These are phyloP conservation scores for Sutorius eximius DNA, from an alignment of 1,284 basidiomycete genomes.

Conservation along the genomic window DNA sequence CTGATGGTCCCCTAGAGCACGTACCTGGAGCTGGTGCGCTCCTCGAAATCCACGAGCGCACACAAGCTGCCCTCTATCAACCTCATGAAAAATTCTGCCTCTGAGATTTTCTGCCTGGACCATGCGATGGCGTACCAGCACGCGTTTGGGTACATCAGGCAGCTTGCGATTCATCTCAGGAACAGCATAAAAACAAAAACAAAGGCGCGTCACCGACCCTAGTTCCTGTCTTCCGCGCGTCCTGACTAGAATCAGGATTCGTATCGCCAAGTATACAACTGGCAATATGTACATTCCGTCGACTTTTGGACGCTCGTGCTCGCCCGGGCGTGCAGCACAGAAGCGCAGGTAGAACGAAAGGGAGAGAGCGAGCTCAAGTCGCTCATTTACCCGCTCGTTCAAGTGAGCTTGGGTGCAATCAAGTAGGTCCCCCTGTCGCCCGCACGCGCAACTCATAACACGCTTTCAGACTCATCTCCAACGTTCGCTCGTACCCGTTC, in stretches of 20 bases:
- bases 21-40: conserved; percentile 83
- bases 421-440: conserved; percentile 54
- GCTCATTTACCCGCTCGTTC: conserved; percentile 93
- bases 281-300: conserved; percentile 95
- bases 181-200: conserved; percentile 89
- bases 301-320: conserved; percentile 97
- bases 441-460: not conserved
- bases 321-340: conserved; percentile 72
- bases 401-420: conserved; percentile 90
- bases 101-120: conserved; percentile 85
- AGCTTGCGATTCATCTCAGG: conserved; percentile 91
- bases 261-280: conserved; percentile 94
- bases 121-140: conserved; percentile 85
- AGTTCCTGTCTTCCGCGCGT: conserved; percentile 17
- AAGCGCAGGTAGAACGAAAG: conserved; percentile 51
- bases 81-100: conserved; percentile 97
- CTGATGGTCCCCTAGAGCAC: conserved; percentile 55
- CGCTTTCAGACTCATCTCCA: conserved; percentile 72
- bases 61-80: conserved; percentile 94
- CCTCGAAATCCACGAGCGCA: conserved; percentile 78
- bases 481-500: conserved; percentile 78
- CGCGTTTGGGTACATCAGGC: conserved; percentile 95
- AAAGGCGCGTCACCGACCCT: conserved; percentile 51
- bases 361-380: conserved; percentile 81
- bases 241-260: conserved; percentile 59